phyloP scores from a whole-genome alignment of 139 green algal genomes.

The Edaphochlamys debaryana region DNA sequence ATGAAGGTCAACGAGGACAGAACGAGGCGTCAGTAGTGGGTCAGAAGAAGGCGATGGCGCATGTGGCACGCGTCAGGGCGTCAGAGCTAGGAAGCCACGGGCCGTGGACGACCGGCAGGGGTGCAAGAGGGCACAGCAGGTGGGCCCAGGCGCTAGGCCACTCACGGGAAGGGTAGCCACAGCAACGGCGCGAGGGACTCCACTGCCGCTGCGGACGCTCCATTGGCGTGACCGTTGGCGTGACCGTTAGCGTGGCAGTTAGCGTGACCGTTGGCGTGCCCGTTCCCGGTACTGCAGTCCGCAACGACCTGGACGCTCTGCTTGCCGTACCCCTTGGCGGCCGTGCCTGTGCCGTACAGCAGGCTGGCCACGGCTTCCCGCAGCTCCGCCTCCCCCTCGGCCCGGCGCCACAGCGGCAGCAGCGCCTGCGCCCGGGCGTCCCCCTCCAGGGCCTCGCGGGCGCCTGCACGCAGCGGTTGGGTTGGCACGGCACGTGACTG shows the following conservation, averaged over 20 bases:
- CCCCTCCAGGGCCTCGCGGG: neutral
- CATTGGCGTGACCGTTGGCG: no score
- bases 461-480: neutral
- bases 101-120: no score
- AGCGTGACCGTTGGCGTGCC: neutral
- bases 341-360: neutral
- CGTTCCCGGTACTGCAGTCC: neutral
- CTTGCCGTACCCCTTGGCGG: neutral
- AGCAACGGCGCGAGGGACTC: neutral
- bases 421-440: constrained; percentile 24
- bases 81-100: no score
- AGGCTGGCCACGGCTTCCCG: neutral
- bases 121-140: no score
- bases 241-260: no score
- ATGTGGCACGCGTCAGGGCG: no score
- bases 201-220: neutral
- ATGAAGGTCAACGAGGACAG: no score
- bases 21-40: no score
- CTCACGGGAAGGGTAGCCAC: constrained; percentile 38
- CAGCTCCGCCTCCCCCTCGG: neutral
- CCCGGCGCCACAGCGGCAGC: constrained; percentile 17
- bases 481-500: neutral
- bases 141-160: no score
- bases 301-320: neutral
- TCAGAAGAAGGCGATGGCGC: no score